Evolutionary conservation across 179 eudicot genomes (phyloP).

Genomic region (Beta macrorhiza): DNA sequence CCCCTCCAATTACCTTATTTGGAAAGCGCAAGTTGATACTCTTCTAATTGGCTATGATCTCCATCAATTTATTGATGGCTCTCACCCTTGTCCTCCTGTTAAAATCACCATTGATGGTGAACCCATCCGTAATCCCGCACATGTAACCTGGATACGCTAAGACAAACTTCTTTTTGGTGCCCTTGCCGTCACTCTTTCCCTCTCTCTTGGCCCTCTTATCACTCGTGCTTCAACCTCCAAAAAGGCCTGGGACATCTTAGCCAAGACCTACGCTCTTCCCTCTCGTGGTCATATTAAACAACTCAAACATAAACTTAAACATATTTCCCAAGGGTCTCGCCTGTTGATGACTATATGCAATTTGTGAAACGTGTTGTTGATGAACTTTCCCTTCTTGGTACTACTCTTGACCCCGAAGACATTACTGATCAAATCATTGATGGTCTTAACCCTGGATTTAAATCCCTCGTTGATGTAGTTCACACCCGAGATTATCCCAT

Average conservation of each 20-base stretch:
- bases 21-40: too few species aligned
- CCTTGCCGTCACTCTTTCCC: neutral
- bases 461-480: too few species aligned
- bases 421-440: too few species aligned
- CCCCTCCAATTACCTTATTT: too few species aligned
- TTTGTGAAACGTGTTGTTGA: neutral
- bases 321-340: neutral
- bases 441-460: too few species aligned
- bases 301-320: neutral
- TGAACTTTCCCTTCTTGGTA: slow-evolving; percentile 4
- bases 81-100: neutral
- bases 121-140: neutral
- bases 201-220: neutral
- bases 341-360: neutral
- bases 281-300: neutral
- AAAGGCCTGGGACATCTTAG: neutral
- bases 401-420: too few species aligned
- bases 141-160: too few species aligned
- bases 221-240: neutral
- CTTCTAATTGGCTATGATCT: too few species aligned
- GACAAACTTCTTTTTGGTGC: neutral
- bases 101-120: neutral
- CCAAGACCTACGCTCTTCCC: neutral
- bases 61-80: too few species aligned
- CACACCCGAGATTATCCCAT: too few species aligned